A percentile compares a stretch with the other conserved stretches of the same genome.
These are phyloP conservation scores for Grosmannia huntii DNA, from an alignment of 2,329 filamentous ascomycete species.

Conservation along the genomic window DNA sequence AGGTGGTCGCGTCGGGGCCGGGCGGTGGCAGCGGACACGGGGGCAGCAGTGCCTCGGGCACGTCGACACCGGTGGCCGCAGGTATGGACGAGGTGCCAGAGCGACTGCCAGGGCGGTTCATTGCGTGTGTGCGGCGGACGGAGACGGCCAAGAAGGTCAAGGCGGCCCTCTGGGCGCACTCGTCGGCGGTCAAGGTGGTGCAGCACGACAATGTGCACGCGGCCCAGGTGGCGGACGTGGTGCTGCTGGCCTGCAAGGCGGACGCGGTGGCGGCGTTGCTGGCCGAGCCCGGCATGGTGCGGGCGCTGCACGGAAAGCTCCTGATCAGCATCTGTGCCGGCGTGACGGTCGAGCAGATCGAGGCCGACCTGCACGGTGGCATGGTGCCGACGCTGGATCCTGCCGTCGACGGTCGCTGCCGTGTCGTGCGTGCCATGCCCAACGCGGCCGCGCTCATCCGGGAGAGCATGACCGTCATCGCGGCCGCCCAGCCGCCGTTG, in stretches of 20 bases:
- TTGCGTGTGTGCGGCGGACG: constrained; percentile 65
- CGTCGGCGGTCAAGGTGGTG: constrained; percentile 49
- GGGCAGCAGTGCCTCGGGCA: constrained; percentile 30
- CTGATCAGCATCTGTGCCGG: constrained; percentile 74
- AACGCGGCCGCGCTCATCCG: constrained; percentile 71
- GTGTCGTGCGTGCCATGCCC: constrained; percentile 68
- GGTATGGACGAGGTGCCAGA: constrained; percentile 35
- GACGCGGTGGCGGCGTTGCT: constrained; percentile 60
- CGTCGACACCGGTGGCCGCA: constrained; percentile 30
- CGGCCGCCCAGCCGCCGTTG: constrained; percentile 40
- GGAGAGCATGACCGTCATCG: constrained; percentile 74
- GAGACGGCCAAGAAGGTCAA: constrained; percentile 58
- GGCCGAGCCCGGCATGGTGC: constrained; percentile 50
- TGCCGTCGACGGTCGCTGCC: constrained; percentile 36
- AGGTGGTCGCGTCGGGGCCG: constrained; percentile 23
- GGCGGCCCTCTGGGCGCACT: constrained; percentile 50
- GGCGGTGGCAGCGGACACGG: constrained; percentile 24
- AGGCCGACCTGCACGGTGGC: constrained; percentile 47
- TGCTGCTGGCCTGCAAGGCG: constrained; percentile 73
- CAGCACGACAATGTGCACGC: constrained; percentile 60
- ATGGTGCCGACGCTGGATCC: constrained; percentile 33
- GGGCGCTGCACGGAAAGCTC: constrained; percentile 62
- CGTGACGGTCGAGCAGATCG: constrained; percentile 56
- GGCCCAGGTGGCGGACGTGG: constrained; percentile 54
- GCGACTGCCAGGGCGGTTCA: constrained; percentile 59